Evolutionary conservation across 2,329 filamentous ascomycete species (phyloP).

Genomic region (Hypoxylon sp.): DNA sequence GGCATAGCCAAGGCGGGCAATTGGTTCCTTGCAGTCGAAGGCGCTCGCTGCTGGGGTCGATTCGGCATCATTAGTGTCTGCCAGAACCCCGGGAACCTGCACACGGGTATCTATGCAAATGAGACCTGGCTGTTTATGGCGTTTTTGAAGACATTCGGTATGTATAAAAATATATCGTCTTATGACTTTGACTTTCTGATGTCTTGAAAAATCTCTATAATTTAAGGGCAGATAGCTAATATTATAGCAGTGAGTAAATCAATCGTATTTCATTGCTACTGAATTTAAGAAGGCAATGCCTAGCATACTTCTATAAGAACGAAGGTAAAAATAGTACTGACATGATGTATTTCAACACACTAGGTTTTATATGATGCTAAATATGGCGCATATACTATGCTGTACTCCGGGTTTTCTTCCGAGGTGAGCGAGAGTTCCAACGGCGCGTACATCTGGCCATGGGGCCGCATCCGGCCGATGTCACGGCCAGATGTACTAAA

Average conservation of each 20-base stretch:
- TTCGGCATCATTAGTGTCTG: slow-evolving; percentile 27
- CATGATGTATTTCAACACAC: too few species aligned
- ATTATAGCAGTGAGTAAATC: too few species aligned
- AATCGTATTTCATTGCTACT: too few species aligned
- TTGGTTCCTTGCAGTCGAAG: slow-evolving; percentile 30
- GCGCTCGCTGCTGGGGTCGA: slow-evolving; percentile 16
- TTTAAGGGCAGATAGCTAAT: too few species aligned
- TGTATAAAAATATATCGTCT: too few species aligned
- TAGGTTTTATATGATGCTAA: slow-evolving; percentile 9
- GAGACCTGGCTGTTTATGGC: slow-evolving; percentile 20
- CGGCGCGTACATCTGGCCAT: slow-evolving; percentile 34
- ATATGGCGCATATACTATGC: slow-evolving; percentile 35
- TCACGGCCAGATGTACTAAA: slow-evolving; percentile 19
- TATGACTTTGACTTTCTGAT: too few species aligned
- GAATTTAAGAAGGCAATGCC: too few species aligned
- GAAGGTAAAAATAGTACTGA: too few species aligned
- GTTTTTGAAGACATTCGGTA: slow-evolving; percentile 1
- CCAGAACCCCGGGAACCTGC: slow-evolving; percentile 24
- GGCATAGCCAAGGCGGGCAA: not conserved
- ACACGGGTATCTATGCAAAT: slow-evolving; percentile 17
- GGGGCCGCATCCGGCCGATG: slow-evolving; percentile 10
- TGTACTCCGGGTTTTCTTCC: slow-evolving; percentile 17
- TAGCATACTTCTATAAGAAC: too few species aligned
- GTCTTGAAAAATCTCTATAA: too few species aligned
- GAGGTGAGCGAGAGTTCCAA: slow-evolving; percentile 17